Evolutionary conservation across 1,139 yeast species (phyloP), one percentile per base, ranked within the genome.

Genomic region (Debaryomyces coudertii): DNA sequence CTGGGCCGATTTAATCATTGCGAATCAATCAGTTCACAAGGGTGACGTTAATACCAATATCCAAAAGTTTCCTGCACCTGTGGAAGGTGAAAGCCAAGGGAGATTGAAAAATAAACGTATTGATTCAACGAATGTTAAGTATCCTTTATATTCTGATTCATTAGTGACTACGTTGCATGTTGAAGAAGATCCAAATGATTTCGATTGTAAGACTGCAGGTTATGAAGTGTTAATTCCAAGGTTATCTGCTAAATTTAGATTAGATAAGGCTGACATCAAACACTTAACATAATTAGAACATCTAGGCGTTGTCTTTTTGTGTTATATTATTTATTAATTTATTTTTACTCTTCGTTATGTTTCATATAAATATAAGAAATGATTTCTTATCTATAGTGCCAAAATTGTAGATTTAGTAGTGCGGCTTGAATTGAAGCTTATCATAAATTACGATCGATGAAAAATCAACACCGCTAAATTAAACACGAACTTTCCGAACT

Each of bases 151-250:
- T 7, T 69, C 73, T 2, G 81, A 82, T 40, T 76, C 89, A 3
- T 67, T 90, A 47, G 80, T 86, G 7, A 81, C 90, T 7, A 81
- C 88, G 1, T 65, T 90, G 36, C 90, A 85, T 55, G 85, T 88
- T 44, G 97, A 90, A 61, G 73, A 74, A 46, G 83, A 87, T 53
- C 73, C 76, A 18, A 57, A 53, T n/a, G 74, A 79, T 49, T 57
- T 68, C 1, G 66, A 72, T n/a, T 80, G 87, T 38, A 69, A 73
- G 29, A 83, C 92, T 4, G 75, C 77, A 31, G 82, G 75, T 36
- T 90, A 89, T 63, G 88, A 86, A 56, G 66, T 89, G 33, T 64
- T 85, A 45, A 80, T 90, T 49, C 97, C 97, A 0, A 78, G 79
- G 29, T 69, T 85, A 51, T 54, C 54, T 1, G 77, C 73, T 2